Conservation (phyloP, 2,329 filamentous ascomycete genomes). For the Gaeumannomyces tritici region DNA sequence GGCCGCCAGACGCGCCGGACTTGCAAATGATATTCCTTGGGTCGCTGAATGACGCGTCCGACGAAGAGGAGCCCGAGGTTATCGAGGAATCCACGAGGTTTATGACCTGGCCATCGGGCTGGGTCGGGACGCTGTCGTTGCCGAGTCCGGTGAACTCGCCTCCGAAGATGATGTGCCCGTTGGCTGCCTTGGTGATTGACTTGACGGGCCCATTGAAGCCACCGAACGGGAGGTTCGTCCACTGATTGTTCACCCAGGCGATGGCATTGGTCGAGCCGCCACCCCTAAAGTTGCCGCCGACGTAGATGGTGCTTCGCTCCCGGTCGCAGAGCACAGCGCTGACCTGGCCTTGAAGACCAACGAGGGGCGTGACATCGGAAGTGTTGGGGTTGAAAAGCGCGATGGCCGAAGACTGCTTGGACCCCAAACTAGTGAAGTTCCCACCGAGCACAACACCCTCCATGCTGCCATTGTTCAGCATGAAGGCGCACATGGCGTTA, state of each 20-base stretch:
- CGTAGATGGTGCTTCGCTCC: slow-evolving; percentile 69
- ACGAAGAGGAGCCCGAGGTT: slow-evolving; percentile 52
- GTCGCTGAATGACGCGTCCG: slow-evolving; percentile 57
- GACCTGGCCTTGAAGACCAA: slow-evolving; percentile 77
- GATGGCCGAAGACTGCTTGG: slow-evolving; percentile 64
- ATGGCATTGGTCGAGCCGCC: slow-evolving; percentile 84
- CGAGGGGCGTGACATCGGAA: slow-evolving; percentile 59
- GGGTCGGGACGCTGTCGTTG: slow-evolving; percentile 60
- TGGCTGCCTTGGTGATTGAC: slow-evolving; percentile 70
- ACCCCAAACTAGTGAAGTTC: slow-evolving; percentile 88
- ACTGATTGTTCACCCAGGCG: slow-evolving; percentile 63
- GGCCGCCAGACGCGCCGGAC: slow-evolving; percentile 51
- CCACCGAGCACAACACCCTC: slow-evolving; percentile 79
- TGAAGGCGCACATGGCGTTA: slow-evolving; percentile 76
- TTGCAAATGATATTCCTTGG: slow-evolving; percentile 80
- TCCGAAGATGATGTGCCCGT: slow-evolving; percentile 84
- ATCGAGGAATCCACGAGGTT: slow-evolving; percentile 76
- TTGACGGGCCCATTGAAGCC: slow-evolving; percentile 91
- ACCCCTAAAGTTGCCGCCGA: slow-evolving; percentile 77
- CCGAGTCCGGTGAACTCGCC: slow-evolving; percentile 82
- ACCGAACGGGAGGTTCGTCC: slow-evolving; percentile 76
- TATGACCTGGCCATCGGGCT: slow-evolving; percentile 67
- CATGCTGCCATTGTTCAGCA: slow-evolving; percentile 53
- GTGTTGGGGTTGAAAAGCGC: slow-evolving; percentile 72
- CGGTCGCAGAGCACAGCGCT: slow-evolving; percentile 75